Conservation (phyloP, 768 basidiomycete genomes). For the Lactifluus subvellereus region DNA sequence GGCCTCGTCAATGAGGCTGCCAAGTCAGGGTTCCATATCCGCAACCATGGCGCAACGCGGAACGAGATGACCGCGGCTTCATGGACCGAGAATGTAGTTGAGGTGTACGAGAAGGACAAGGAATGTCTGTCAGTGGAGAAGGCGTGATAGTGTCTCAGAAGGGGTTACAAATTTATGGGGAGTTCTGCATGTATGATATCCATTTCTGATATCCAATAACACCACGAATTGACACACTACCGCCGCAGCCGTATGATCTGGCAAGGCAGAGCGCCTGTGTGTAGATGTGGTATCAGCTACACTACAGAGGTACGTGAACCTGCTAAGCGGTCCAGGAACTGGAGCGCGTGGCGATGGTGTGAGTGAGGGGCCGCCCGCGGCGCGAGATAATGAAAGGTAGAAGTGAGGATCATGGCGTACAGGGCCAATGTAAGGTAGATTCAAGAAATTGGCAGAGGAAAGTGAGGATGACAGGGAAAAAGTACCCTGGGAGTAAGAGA, state of each 20-base stretch:
- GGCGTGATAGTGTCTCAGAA: not conserved
- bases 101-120: not conserved
- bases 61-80: conserved; percentile 22
- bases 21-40: conserved; percentile 45
- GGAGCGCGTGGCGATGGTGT: too few relatives aligned
- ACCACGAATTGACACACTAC: too few relatives aligned
- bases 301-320: too few relatives aligned
- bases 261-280: too few relatives aligned
- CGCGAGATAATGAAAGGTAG: not conserved
- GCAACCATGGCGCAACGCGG: conserved; percentile 41
- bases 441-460: conserved; percentile 86
- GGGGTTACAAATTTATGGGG: not conserved
- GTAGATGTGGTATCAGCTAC: too few relatives aligned
- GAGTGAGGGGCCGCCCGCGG: too few relatives aligned
- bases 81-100: not conserved
- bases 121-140: not conserved
- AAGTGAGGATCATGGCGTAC: conserved; percentile 43
- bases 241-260: too few relatives aligned
- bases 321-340: too few relatives aligned
- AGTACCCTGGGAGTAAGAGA: conserved; percentile 61
- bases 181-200: not conserved
- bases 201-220: too few relatives aligned
- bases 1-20: conserved; percentile 49
- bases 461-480: conserved; percentile 98
- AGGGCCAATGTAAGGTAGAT: conserved; percentile 79